Percentiles rank a stretch among this genome's conserved stretches.
These are phyloP conservation scores for Lathyrus aphaca DNA, from an alignment of 306 rosid genomes.

Conservation along the genomic window DNA sequence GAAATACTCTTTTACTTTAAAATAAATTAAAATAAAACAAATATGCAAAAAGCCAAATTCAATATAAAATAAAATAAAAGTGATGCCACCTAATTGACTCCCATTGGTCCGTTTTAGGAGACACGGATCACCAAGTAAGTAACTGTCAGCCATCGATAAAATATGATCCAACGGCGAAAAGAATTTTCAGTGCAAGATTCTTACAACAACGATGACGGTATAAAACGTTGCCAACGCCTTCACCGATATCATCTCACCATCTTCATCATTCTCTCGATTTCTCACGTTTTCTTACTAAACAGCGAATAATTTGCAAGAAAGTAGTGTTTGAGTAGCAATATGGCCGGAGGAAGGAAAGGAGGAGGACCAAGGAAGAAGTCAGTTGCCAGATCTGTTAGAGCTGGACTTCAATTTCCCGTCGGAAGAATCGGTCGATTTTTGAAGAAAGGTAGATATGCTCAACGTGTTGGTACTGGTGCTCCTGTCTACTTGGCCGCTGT, in stretches of 20 bases:
- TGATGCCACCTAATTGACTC: neutral
- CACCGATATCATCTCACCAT: neutral
- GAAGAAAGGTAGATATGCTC: conserved; percentile 28
- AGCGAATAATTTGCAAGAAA: too few relatives aligned
- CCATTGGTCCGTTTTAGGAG: neutral
- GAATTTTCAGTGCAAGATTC: neutral
- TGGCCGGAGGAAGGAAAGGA: conserved; percentile 63
- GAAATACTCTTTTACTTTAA: too few relatives aligned
- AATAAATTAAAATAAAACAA: too few relatives aligned
- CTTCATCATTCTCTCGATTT: neutral
- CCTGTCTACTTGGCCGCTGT: too few relatives aligned
- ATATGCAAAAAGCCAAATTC: neutral
- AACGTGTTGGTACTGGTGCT: too few relatives aligned
- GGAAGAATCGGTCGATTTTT: conserved; percentile 63
- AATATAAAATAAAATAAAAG: neutral
- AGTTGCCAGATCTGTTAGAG: conserved; percentile 52
- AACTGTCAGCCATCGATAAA: neutral
- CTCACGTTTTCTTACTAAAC: neutral
- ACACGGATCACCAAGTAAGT: neutral
- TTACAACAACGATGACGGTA: neutral
- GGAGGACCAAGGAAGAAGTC: conserved; percentile 60
- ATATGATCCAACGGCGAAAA: neutral
- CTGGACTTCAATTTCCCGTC: conserved; percentile 77
- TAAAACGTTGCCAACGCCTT: neutral
- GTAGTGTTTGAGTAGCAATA: too few relatives aligned